These are phyloP conservation scores for Suillus sp. DNA, from an alignment of 768 basidiomycete species.

Conservation along the genomic window DNA sequence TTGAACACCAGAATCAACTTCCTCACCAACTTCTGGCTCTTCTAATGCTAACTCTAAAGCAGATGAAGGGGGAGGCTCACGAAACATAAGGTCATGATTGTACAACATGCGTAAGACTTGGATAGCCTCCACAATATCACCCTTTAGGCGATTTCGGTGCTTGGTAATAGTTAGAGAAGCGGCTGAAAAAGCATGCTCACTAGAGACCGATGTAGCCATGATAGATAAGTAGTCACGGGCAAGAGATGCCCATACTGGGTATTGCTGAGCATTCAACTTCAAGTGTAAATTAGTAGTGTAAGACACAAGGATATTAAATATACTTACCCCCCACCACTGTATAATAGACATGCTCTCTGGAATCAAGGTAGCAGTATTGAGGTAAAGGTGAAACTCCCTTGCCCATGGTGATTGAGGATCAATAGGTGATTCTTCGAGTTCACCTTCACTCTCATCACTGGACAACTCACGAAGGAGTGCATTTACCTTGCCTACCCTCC, in stretches of 20 bases:
- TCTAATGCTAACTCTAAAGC: conserved; percentile 7
- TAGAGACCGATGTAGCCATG: conserved; percentile 41
- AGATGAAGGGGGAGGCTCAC: conserved; percentile 10
- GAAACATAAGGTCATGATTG: conserved; percentile 24
- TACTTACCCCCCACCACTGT: conserved; percentile 40
- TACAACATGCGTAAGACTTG: conserved; percentile 33
- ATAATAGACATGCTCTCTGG: conserved; percentile 26
- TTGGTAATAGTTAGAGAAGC: conserved; percentile 43
- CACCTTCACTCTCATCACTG: conserved; percentile 17
- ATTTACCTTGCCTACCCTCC: conserved; percentile 2
- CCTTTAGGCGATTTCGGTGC: conserved; percentile 35
- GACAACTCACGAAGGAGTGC: conserved; percentile 11
- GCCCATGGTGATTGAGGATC: conserved; percentile 22
- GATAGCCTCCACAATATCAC: conserved; percentile 38
- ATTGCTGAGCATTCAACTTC: conserved; percentile 8
- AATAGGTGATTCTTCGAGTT: conserved; percentile 5
- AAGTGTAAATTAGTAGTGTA: background rate
- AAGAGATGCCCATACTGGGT: conserved; percentile 37
- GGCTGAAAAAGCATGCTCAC: conserved; percentile 42
- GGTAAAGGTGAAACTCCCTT: conserved; percentile 27
- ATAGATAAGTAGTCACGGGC: conserved; percentile 40
- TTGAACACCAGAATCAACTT: background rate
- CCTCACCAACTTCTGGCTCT: background rate
- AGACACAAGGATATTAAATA: conserved; percentile 1
- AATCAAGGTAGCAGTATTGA: conserved; percentile 18